phyloP scores from a whole-genome alignment of 2,329 filamentous ascomycete genomes.

The Nemania sp. region DNA sequence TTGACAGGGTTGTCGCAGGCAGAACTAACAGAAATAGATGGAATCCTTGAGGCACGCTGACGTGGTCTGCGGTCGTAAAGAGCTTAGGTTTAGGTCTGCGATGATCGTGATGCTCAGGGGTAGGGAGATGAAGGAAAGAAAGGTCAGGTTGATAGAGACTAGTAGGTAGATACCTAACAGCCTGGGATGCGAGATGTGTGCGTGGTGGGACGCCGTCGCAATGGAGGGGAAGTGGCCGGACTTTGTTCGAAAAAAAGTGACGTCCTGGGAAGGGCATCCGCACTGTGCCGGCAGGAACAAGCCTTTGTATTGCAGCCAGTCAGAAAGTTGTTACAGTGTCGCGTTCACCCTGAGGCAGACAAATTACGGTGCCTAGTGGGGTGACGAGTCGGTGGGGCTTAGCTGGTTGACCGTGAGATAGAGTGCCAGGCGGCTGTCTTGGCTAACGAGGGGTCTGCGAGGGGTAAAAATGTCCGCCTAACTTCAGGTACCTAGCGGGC shows the following conservation, averaged over 20 bases:
- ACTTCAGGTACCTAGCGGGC: neutral
- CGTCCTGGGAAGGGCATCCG: neutral
- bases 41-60: conserved; percentile 20
- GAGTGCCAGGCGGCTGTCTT: conserved; percentile 10
- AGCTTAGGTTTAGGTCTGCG: conserved; percentile 23
- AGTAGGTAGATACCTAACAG: conserved; percentile 23
- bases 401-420: conserved; percentile 17
- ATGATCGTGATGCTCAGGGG: conserved; percentile 14
- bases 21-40: conserved; percentile 25
- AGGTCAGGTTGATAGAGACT: conserved; percentile 25
- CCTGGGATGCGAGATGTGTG: conserved; percentile 32
- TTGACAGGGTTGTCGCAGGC: conserved; percentile 13
- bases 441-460: conserved; percentile 25
- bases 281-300: conserved; percentile 13
- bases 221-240: conserved; percentile 39
- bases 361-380: conserved; percentile 15
- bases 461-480: no score
- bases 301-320: neutral
- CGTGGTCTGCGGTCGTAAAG: conserved; percentile 23
- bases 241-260: conserved; percentile 30
- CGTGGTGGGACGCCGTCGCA: conserved; percentile 39
- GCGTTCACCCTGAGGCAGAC: conserved; percentile 2
- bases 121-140: conserved; percentile 27
- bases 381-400: conserved; percentile 21
- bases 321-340: neutral